These are phyloP conservation scores for Trichoderma harzianum DNA, from an alignment of 2,329 filamentous ascomycete genomes.

Conservation along the genomic window DNA sequence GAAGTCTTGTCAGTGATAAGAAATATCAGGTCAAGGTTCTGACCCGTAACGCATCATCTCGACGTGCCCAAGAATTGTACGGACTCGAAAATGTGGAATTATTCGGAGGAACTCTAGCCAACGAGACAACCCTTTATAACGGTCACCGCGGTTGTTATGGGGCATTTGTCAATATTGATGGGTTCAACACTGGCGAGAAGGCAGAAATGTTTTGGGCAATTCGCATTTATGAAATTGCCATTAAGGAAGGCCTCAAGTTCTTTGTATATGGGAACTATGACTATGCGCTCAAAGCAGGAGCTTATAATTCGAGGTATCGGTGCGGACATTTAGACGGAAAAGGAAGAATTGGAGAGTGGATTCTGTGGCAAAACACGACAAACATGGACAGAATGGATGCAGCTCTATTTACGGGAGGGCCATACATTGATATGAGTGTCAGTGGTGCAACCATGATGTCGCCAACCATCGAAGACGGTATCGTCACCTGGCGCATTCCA, in stretches of 20 bases:
- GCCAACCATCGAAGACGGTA: too few relatives aligned
- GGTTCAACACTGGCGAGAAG: background rate
- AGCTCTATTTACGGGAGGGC: too few relatives aligned
- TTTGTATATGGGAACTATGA: background rate
- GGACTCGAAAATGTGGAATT: background rate
- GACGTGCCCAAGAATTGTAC: background rate
- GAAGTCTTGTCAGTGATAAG: background rate
- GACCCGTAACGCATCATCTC: background rate
- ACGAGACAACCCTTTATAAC: background rate
- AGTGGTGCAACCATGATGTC: too few relatives aligned
- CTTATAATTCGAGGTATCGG: too few relatives aligned
- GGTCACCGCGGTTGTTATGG: background rate
- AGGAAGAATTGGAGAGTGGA: too few relatives aligned
- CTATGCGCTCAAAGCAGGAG: background rate
- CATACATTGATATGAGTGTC: too few relatives aligned
- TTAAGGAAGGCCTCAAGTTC: background rate
- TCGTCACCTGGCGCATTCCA: too few relatives aligned
- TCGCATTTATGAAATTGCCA: background rate
- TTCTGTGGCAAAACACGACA: too few relatives aligned
- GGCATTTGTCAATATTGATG: background rate
- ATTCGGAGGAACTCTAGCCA: background rate
- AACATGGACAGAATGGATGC: too few relatives aligned
- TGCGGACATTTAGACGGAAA: too few relatives aligned
- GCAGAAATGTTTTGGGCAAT: background rate
- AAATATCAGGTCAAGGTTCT: background rate